These are phyloP conservation scores for Fusarium graminum DNA, from an alignment of 2,329 filamentous ascomycete genomes.

Conservation along the genomic window DNA sequence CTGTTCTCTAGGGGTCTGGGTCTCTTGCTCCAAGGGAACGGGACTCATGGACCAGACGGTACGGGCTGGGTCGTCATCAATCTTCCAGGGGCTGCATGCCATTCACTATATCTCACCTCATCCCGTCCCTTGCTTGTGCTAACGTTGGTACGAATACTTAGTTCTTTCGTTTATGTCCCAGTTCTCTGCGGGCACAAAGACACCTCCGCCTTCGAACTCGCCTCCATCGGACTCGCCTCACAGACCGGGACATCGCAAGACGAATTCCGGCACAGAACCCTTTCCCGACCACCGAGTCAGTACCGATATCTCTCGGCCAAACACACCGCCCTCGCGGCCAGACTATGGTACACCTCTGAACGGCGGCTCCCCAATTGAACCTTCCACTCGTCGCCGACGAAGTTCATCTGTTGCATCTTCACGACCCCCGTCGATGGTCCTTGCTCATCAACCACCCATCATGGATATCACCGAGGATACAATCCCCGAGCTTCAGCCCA, in stretches of 20 bases:
- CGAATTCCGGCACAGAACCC: constrained; percentile 50
- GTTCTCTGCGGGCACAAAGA: constrained; percentile 70
- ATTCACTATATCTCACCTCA: constrained; percentile 48
- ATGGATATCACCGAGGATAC: constrained; percentile 90
- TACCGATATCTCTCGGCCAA: constrained; percentile 55
- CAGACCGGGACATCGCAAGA: constrained; percentile 51
- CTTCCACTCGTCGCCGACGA: constrained; percentile 61
- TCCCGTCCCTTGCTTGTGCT: constrained; percentile 40
- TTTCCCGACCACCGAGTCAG: constrained; percentile 54
- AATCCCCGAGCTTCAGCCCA: constrained; percentile 91
- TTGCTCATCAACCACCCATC: constrained; percentile 85
- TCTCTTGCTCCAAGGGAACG: constrained; percentile 33
- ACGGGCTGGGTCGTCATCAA: constrained; percentile 5
- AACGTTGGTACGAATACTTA: constrained; percentile 56
- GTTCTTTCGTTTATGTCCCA: constrained; percentile 91
- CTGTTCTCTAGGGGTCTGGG: constrained; percentile 24
- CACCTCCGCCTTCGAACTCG: constrained; percentile 61
- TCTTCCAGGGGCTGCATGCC: constrained; percentile 32
- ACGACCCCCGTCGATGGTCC: constrained; percentile 86
- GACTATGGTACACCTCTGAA: constrained; percentile 60
- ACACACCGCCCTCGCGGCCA: constrained; percentile 55
- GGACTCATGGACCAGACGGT: constrained; percentile 20
- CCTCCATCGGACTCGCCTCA: constrained; percentile 56
- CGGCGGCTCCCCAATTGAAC: constrained; percentile 59
- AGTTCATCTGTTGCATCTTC: constrained; percentile 57